Base-by-base conservation (phyloP, 1,284 basidiomycete genomes). In the Hypsizygus ulmarius region DNA sequence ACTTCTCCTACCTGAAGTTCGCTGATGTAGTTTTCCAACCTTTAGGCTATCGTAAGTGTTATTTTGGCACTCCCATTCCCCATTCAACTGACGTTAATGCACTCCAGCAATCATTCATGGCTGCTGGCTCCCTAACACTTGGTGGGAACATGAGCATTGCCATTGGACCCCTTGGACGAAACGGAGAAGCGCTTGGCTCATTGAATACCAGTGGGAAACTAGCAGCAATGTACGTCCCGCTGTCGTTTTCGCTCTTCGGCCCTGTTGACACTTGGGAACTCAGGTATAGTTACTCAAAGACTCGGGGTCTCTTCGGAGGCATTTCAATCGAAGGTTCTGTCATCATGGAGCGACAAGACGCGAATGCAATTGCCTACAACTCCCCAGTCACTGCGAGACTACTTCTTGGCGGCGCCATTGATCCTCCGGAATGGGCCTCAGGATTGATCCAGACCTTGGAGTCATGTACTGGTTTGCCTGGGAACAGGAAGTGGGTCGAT, bases 91-190 rank as follows among this genome's bases (percentile, higher is more conserved):
- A 51, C 19, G 39, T 18, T 38, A n/a, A 29, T 29, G 2, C 68
- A 21, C 35, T 19, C n/a, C 14, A 97, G 73, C 77, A 77, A 63
- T 87, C 87, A 1, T 99, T 99, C 70, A 99, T 98, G 96, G 81
- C 92, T 10, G 88, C 93, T 9, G 96, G 97, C 3, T 93, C 87
- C 4, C 66, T 99, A 38, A 97, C 91, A 9, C 72, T 98, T 5
- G 94, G 93, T 19, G 94, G 93, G n/a, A 96, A 96, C 64, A 74
- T 95, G 65, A 93, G 90, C 51, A 72, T 99, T 45, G 95, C 96
- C 5, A 78, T 98, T 0, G 96, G 97, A 1, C 96, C 96, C 1
- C 71, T 99, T 0, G 96, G 96, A 15, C 83, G 96, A 32, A 97
- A 94, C 56, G 93, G 95, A 10, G 96, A 98, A 70, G 97, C 93